Evolutionary conservation across 805 yeast genomes (phyloP).

Genomic region (Pichia rugopelliculosa): DNA sequence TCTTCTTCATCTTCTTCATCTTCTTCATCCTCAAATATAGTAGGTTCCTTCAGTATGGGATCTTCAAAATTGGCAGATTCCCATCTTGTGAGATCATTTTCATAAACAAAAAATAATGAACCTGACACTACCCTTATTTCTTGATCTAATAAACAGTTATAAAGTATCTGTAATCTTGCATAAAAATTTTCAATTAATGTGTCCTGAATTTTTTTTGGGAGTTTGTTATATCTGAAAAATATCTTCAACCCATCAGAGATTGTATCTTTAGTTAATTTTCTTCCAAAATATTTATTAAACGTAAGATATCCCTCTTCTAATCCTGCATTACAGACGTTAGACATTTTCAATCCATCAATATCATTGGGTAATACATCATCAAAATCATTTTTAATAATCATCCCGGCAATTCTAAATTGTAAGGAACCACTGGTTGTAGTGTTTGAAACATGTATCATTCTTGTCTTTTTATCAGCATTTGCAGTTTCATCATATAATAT

Average conservation of each 20-base stretch:
- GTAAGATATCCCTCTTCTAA: slow-evolving; percentile 36
- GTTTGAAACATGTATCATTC: slow-evolving; percentile 58
- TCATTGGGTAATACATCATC: slow-evolving; percentile 15
- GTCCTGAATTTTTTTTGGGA: slow-evolving; percentile 28
- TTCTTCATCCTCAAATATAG: slow-evolving; percentile 31
- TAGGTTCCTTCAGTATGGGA: slow-evolving; percentile 20
- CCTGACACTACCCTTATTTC: slow-evolving; percentile 66
- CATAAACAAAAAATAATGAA: slow-evolving; percentile 67
- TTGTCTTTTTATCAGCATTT: slow-evolving; percentile 46
- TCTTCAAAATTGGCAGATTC: slow-evolving; percentile 35
- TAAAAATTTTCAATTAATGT: slow-evolving; percentile 39
- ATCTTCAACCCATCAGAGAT: slow-evolving; percentile 37
- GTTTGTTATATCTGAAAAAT: slow-evolving; percentile 35
- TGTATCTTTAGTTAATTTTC: slow-evolving; percentile 40
- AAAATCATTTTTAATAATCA: slow-evolving; percentile 41
- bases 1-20: slow-evolving; percentile 21
- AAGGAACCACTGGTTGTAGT: slow-evolving; percentile 77
- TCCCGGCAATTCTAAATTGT: slow-evolving; percentile 79
- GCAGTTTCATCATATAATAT: slow-evolving; percentile 59
- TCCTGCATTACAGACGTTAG: slow-evolving; percentile 8
- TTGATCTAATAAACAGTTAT: slow-evolving; percentile 52
- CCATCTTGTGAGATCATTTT: slow-evolving; percentile 57
- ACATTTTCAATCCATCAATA: slow-evolving; percentile 8
- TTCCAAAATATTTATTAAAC: slow-evolving; percentile 49
- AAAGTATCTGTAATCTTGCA: slow-evolving; percentile 57